Base-by-base conservation (phyloP, 805 yeast species). In the Yarrowia sp. region DNA sequence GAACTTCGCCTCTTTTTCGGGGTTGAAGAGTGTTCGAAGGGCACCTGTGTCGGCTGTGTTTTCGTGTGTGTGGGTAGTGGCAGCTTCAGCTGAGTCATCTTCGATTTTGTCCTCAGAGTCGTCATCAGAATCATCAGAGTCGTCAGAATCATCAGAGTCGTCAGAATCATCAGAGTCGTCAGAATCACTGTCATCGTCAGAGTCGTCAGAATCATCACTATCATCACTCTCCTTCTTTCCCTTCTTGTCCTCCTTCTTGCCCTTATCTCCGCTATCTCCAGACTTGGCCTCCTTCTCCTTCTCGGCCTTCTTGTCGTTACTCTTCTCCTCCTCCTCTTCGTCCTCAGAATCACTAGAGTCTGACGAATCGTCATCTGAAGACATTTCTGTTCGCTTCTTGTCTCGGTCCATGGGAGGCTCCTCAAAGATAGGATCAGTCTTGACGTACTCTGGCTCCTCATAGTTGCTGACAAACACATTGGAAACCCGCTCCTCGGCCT, bases 21-120 rank as follows among this genome's bases (percentile, higher is more conserved):
- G 64, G 45, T 66, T 64, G 50, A 69, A 69, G 22, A 69, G 64
- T 2, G 53, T 36, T 45, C 72, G 55, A 3, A 69, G 67, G 1
- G 68, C 39, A 0, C 39, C 55, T 2, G 68, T 66, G 10, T 63
- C 45, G 38, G 60, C 65, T 44, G 47, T 35, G 64, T 36, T 58
- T 61, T 22, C 36, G 22, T 33, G 36, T 33, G 28, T 22, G 28
- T 57, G 48, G 22, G 17, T 32, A 9, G 8, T 42, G 11, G 41
- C 11, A 9, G 41, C 22, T 13, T 7, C 64, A 4, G 31, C 51
- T 13, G 53, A 31, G 43, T 14, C n/a, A n/a, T 38, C 63, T 35
- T 57, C 36, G 22, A 50, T 64, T 13, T 43, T 39, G n/a, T 61
- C 43, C 3, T 60, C 45, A 22, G 65, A 32, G 10, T 64, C 66